Evolutionary conservation across 139 green algal genomes (phyloP).

Genomic region (Volvox reticuliferus): DNA sequence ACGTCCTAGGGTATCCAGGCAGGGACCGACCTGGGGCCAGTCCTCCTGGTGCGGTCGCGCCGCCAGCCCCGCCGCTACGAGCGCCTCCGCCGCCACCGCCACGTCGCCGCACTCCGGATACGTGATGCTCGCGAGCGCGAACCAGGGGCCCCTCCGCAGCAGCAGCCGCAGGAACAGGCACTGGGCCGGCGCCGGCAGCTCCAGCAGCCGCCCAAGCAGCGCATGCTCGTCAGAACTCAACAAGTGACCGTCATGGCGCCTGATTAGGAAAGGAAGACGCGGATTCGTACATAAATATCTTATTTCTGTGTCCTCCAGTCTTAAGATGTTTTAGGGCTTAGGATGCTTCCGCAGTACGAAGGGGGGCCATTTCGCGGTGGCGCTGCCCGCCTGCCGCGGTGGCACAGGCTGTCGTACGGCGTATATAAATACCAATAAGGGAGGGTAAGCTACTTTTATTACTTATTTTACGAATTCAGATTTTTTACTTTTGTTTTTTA

Average conservation of each 20-base stretch:
- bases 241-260: conserved; percentile 44
- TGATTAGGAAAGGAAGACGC: background rate
- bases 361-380: no score
- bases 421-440: no score
- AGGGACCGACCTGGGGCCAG: conserved; percentile 12
- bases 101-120: conserved; percentile 42
- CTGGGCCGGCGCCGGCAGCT: background rate
- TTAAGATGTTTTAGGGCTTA: no score
- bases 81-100: conserved; percentile 17
- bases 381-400: no score
- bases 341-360: no score
- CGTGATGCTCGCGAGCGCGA: background rate
- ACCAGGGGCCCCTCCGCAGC: conserved; percentile 48
- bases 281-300: no score
- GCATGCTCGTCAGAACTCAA: background rate
- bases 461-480: no score
- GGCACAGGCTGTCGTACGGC: no score
- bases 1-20: no score
- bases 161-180: conserved; percentile 51
- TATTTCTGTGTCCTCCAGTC: no score
- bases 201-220: background rate
- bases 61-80: conserved; percentile 29
- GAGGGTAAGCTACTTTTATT: no score
- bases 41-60: background rate
- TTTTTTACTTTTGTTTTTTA: no score